Evolutionary conservation across 2,329 filamentous ascomycete species (phyloP).

Genomic region (Sphaerostilbella broomeana): DNA sequence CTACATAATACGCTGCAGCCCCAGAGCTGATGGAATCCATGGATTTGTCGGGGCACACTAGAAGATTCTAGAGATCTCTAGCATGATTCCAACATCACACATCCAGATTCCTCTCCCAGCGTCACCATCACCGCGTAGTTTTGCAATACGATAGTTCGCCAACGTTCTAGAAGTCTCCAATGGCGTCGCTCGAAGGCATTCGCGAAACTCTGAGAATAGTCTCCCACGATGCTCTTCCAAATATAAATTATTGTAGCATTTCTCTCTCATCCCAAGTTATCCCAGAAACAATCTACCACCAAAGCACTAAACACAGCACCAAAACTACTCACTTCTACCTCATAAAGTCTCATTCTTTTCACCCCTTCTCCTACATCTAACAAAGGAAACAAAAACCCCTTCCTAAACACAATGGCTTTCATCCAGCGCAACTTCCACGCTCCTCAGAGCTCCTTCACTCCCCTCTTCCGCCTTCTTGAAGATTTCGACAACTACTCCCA

Average conservation of each 20-base stretch:
- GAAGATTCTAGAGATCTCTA: too few species aligned
- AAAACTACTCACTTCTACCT: constrained; percentile 1
- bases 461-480: constrained; percentile 53
- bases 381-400: not conserved
- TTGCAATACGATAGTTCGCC: too few species aligned
- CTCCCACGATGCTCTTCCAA: not conserved
- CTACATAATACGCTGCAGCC: too few species aligned
- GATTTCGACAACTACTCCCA: constrained; percentile 48
- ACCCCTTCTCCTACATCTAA: not conserved
- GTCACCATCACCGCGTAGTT: too few species aligned
- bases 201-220: constrained; percentile 1
- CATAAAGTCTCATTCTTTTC: not conserved
- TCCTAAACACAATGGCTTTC: constrained; percentile 42
- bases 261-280: not conserved
- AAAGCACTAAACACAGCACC: not conserved
- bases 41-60: too few species aligned
- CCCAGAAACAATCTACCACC: not conserved
- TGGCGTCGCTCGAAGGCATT: not conserved
- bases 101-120: too few species aligned
- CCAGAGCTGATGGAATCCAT: too few species aligned
- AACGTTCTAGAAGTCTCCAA: constrained; percentile 3
- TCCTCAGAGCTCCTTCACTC: constrained; percentile 40
- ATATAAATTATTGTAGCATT: constrained; percentile 7
- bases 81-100: too few species aligned
- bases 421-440: constrained; percentile 41